Percentiles rank a stretch among this genome's conserved stretches.
These are phyloP conservation scores for Thielaviopsis populi DNA, from an alignment of 2,329 filamentous ascomycete species.

Conservation along the genomic window DNA sequence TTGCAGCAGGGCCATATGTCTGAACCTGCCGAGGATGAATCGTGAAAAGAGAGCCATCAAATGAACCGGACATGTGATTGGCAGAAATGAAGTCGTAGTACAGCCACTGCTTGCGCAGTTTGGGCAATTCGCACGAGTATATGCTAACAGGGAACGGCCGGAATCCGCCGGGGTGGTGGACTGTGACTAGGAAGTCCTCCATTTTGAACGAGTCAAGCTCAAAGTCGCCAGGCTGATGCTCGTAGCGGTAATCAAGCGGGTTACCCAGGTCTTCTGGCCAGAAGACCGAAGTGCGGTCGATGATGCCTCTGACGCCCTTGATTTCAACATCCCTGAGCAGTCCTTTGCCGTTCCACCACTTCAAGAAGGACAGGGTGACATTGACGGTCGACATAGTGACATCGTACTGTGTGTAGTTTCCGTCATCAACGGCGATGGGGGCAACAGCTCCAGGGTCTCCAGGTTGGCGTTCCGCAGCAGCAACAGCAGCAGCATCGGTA, in stretches of 20 bases:
- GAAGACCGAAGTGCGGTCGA: conserved; percentile 73
- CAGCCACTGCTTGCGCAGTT: conserved; percentile 86
- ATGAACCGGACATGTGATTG: conserved; percentile 90
- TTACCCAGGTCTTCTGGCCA: conserved; percentile 54
- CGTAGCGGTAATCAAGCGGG: conserved; percentile 73
- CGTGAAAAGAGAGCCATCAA: conserved; percentile 89
- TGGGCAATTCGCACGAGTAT: conserved; percentile 85
- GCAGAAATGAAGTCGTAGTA: conserved; percentile 96
- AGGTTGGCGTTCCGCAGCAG: conserved; percentile 53
- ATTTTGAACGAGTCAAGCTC: conserved; percentile 95
- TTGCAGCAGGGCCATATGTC: conserved; percentile 16
- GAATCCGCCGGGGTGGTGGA: conserved; percentile 82
- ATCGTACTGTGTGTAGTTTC: conserved; percentile 96
- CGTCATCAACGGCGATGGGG: conserved; percentile 54
- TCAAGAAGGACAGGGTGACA: conserved; percentile 90
- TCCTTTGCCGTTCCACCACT: conserved; percentile 97
- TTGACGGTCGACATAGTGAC: conserved; percentile 90
- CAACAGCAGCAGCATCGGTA: conserved; percentile 66
- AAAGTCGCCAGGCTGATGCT: conserved; percentile 83
- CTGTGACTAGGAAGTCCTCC: conserved; percentile 78
- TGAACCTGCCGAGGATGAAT: conserved; percentile 91
- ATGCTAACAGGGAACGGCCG: conserved; percentile 93
- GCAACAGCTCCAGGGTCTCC: conserved; percentile 28
- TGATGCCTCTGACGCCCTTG: conserved; percentile 78
- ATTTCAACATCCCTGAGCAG: conserved; percentile 84